A percentile compares a stretch with the other conserved stretches of the same genome.
These are phyloP conservation scores for Blastobotrys ciferrii DNA, from an alignment of 1,139 yeast species.

Conservation along the genomic window DNA sequence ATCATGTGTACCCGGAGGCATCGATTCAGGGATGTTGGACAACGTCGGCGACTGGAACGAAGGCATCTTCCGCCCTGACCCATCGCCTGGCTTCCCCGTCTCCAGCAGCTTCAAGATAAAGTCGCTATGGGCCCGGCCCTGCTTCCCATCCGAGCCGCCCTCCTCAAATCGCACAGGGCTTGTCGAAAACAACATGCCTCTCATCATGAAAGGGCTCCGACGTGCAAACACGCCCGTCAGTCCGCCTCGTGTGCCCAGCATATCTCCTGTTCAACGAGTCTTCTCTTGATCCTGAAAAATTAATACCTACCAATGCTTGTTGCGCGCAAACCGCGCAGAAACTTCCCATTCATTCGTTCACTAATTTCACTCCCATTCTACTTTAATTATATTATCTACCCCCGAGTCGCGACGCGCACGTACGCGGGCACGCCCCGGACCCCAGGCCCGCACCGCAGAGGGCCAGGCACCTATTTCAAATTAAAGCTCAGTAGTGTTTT, in stretches of 20 bases:
- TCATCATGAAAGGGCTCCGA: too few species aligned
- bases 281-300: background rate
- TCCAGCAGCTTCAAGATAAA: background rate
- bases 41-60: background rate
- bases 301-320: background rate
- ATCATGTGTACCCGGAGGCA: slow-evolving; percentile 2
- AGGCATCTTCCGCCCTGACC: background rate
- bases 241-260: background rate
- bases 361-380: too few species aligned
- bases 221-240: too few species aligned
- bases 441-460: too few species aligned
- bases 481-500: too few species aligned
- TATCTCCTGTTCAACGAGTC: background rate
- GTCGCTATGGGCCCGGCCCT: background rate
- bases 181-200: background rate
- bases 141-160: background rate
- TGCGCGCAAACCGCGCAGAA: background rate
- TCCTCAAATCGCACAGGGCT: background rate
- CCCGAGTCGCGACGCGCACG: too few species aligned
- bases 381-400: too few species aligned
- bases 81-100: background rate
- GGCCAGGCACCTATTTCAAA: too few species aligned
- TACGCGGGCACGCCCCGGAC: too few species aligned
- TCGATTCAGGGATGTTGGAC: slow-evolving; percentile 1
- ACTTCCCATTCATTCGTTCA: too few species aligned